phyloP scores from a whole-genome alignment of 352 stramenopile genomes.

The Globisporangium nagaii region DNA sequence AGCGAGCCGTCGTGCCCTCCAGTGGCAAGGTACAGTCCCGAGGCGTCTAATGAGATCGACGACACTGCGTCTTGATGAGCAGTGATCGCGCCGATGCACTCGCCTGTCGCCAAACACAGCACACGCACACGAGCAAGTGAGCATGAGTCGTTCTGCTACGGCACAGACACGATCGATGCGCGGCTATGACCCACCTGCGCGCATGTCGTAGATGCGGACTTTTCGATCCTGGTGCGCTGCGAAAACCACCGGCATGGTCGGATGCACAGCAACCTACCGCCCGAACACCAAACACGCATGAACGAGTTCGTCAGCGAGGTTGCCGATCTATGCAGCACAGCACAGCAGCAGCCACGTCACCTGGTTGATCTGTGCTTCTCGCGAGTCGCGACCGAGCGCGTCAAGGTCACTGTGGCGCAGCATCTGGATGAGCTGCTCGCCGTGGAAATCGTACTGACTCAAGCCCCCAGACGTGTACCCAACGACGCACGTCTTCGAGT shows the following conservation, averaged over 20 bases:
- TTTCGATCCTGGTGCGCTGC: constrained; percentile 78
- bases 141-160: not conserved
- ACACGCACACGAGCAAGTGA: not conserved
- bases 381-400: constrained; percentile 34
- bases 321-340: constrained; percentile 3
- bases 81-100: constrained; percentile 70
- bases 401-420: constrained; percentile 65
- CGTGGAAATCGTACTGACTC: constrained; percentile 70
- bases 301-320: not conserved
- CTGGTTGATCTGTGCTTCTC: constrained; percentile 76
- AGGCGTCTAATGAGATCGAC: constrained; percentile 72
- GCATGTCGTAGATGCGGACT: constrained; percentile 86
- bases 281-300: not conserved
- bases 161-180: no score
- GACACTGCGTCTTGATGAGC: constrained; percentile 82
- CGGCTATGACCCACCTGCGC: constrained; percentile 50
- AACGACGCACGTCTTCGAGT: constrained; percentile 76
- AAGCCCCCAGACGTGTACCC: constrained; percentile 70
- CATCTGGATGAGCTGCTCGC: constrained; percentile 75
- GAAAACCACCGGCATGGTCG: constrained; percentile 80
- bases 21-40: constrained; percentile 67
- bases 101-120: constrained; percentile 22
- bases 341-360: no score
- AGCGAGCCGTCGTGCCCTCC: constrained; percentile 82
- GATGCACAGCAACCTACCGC: constrained; percentile 58